Percentiles rank a stretch among this genome's conserved stretches.
phyloP scores from a whole-genome alignment of 192 early-diverging fungal genomes.

The Diversispora epigaea region DNA sequence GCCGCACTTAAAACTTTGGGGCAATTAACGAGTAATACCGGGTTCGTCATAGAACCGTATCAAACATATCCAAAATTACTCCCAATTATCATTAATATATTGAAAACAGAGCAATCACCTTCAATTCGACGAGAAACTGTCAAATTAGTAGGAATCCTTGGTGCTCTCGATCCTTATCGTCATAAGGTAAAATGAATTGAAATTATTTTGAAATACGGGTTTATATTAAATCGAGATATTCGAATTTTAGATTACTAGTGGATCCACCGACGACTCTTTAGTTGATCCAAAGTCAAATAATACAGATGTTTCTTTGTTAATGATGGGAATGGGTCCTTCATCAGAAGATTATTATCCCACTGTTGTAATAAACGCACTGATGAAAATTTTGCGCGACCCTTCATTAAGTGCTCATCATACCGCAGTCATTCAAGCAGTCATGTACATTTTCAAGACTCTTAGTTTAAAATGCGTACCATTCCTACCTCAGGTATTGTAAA shows the following conservation, averaged over 20 bases:
- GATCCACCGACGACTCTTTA: constrained; percentile 49
- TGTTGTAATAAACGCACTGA: constrained; percentile 84
- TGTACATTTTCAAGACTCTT: constrained; percentile 90
- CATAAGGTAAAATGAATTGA: constrained; percentile 49
- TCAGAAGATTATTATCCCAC: constrained; percentile 89
- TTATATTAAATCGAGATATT: neutral
- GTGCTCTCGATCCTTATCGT: constrained; percentile 91
- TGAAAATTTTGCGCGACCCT: constrained; percentile 84
- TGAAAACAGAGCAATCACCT: constrained; percentile 77
- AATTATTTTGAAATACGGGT: neutral
- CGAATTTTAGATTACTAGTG: constrained; percentile 49
- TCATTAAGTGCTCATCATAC: constrained; percentile 80
- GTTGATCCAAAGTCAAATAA: constrained; percentile 51
- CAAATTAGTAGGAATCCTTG: constrained; percentile 89
- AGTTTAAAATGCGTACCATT: constrained; percentile 89
- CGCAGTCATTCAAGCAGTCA: constrained; percentile 84
- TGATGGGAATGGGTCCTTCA: constrained; percentile 71
- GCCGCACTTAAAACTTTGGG: constrained; percentile 86
- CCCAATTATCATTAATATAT: constrained; percentile 69
- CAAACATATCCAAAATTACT: constrained; percentile 84
- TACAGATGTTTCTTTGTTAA: constrained; percentile 56
- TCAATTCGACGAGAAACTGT: constrained; percentile 81
- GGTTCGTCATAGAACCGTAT: constrained; percentile 88
- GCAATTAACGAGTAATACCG: constrained; percentile 81
- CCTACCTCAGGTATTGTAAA: constrained; percentile 65